Conservation (phyloP, 2,329 filamentous ascomycete species). For the Alternaria ventricosa region DNA sequence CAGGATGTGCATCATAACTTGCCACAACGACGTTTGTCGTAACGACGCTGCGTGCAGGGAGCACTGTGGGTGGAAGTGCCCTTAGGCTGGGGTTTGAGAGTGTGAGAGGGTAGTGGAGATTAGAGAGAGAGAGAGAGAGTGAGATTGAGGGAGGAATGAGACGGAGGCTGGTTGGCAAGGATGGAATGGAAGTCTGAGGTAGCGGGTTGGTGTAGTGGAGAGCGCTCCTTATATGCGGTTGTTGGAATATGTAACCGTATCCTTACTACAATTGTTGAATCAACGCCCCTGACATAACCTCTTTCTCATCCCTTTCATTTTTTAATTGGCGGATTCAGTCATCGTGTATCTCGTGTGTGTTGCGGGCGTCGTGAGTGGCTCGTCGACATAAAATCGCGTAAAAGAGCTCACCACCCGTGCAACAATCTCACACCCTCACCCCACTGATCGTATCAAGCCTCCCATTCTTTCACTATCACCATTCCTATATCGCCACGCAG, state of each 20-base stretch:
- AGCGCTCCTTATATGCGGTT: not conserved
- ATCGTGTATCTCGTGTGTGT: too few relatives aligned
- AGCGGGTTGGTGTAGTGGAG: not conserved
- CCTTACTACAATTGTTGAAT: too few relatives aligned
- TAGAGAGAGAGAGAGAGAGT: too few relatives aligned
- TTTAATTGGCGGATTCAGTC: too few relatives aligned
- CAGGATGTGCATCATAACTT: not conserved
- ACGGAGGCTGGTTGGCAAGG: not conserved
- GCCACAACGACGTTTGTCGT: not conserved
- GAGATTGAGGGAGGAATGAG: not conserved
- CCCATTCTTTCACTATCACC: not conserved
- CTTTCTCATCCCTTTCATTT: too few relatives aligned
- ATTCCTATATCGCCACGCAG: not conserved
- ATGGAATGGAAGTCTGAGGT: not conserved
- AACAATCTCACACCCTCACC: not conserved
- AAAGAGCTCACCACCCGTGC: not conserved
- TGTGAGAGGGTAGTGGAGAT: not conserved
- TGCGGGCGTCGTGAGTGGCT: too few relatives aligned
- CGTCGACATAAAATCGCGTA: not conserved
- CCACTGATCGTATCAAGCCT: not conserved
- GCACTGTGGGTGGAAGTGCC: slow-evolving; percentile 20
- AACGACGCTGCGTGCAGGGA: slow-evolving; percentile 13
- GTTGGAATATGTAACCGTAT: too few relatives aligned
- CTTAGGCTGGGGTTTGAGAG: not conserved
- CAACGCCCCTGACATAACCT: too few relatives aligned